phyloP scores from a whole-genome alignment of 345 rosid genomes.

The Dimocarpus longan region DNA sequence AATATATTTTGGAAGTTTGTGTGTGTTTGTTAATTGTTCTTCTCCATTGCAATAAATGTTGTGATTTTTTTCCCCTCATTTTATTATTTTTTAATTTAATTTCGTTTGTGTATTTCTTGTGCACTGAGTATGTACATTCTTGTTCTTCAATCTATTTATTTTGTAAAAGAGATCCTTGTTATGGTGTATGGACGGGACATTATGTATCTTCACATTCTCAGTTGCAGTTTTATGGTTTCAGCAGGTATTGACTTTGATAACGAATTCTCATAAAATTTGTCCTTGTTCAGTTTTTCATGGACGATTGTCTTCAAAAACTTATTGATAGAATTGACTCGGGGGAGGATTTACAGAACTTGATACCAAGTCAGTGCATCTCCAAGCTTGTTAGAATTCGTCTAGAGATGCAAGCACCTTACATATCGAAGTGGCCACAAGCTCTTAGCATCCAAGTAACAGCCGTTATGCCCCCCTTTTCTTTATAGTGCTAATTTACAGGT shows the following conservation, averaged over 20 bases:
- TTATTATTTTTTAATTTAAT: background rate
- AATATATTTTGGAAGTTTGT: background rate
- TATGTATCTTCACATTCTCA: background rate
- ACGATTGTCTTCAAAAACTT: slow-evolving; percentile 77
- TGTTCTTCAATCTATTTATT: background rate
- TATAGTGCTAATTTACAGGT: background rate
- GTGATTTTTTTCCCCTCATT: background rate
- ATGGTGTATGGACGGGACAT: background rate
- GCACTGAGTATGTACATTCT: background rate
- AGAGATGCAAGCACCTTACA: slow-evolving; percentile 90
- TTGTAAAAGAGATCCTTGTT: background rate
- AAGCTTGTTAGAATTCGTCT: slow-evolving; percentile 75
- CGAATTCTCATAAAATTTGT: slow-evolving; percentile 15
- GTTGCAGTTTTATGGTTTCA: background rate
- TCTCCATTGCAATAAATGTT: background rate
- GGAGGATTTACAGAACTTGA: slow-evolving; percentile 50
- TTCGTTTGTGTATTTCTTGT: background rate
- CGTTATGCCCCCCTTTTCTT: background rate
- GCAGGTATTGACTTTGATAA: background rate
- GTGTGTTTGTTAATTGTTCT: background rate
- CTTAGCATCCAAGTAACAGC: slow-evolving; percentile 79
- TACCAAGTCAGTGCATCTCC: slow-evolving; percentile 66
- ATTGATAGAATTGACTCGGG: slow-evolving; percentile 70
- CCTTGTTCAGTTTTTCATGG: slow-evolving; percentile 79
- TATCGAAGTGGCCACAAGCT: slow-evolving; percentile 96